phyloP scores from a whole-genome alignment of 768 basidiomycete species.

The Leccinum uliginosum region DNA sequence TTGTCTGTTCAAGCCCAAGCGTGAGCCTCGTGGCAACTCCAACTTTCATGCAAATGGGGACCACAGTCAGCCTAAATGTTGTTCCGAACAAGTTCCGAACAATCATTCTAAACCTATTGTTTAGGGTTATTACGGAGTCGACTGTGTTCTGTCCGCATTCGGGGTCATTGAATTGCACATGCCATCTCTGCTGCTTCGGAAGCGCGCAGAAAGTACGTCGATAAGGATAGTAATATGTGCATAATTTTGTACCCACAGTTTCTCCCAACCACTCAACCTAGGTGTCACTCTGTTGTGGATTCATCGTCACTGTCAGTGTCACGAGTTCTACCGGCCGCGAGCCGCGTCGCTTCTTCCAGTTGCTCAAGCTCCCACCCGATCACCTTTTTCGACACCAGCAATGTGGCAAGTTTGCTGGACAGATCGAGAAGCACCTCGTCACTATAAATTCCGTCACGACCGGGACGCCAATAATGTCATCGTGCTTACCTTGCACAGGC shows the following conservation, averaged over 20 bases:
- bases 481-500: conserved; percentile 58
- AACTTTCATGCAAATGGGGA: no score
- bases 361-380: conserved; percentile 71
- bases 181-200: neutral
- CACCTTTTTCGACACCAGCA: conserved; percentile 45
- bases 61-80: no score
- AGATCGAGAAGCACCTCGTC: conserved; percentile 51
- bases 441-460: conserved; percentile 34
- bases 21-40: no score
- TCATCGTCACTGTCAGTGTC: conserved; percentile 87
- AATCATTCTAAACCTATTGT: no score
- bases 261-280: conserved; percentile 3
- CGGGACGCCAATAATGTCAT: neutral
- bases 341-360: conserved; percentile 54
- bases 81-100: no score
- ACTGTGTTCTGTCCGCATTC: neutral
- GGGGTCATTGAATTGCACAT: neutral
- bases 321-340: conserved; percentile 33
- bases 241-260: conserved; percentile 1
- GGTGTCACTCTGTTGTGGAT: conserved; percentile 27
- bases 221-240: neutral
- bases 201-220: conserved; percentile 1
- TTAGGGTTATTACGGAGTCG: no score
- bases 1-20: no score
- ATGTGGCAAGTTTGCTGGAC: conserved; percentile 36